These are phyloP conservation scores for Paulownia fortunei DNA, from an alignment of 257 asterid species.

Conservation along the genomic window DNA sequence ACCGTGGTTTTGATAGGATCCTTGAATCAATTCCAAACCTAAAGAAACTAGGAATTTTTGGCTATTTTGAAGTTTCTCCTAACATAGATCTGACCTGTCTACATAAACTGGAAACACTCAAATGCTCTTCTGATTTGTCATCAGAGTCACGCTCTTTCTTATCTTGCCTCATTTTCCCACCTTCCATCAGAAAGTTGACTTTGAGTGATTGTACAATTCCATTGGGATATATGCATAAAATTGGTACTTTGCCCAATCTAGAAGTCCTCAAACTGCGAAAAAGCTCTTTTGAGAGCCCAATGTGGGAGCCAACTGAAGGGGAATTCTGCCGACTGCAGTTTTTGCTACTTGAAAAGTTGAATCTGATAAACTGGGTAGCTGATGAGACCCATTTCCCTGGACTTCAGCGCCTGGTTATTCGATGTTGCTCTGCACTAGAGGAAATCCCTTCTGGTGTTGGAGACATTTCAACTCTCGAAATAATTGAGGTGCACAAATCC, in stretches of 20 bases:
- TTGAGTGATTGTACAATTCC: background rate
- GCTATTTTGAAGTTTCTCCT: too few species aligned
- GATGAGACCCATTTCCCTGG: conserved; percentile 12
- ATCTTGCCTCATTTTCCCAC: background rate
- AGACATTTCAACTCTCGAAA: conserved; percentile 30
- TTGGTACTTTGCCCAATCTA: conserved; percentile 5
- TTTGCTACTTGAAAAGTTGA: background rate
- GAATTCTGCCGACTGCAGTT: background rate
- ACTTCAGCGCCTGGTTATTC: conserved; percentile 37
- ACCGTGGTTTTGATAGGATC: too few species aligned
- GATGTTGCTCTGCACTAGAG: background rate
- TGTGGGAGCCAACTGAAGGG: conserved; percentile 9
- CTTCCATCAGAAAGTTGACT: conserved; percentile 15
- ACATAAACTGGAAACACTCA: background rate
- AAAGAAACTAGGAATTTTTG: background rate
- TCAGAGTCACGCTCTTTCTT: background rate
- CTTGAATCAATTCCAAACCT: conserved; percentile 6
- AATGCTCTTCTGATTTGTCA: too few species aligned
- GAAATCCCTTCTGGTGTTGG: conserved; percentile 33
- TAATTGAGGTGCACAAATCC: conserved; percentile 29
- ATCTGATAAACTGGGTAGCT: conserved; percentile 23
- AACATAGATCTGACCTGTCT: background rate
- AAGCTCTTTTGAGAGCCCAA: background rate
- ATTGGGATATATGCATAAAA: background rate
- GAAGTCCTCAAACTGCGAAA: background rate